Percentiles rank a stretch among this genome's conserved stretches.
Conservation (phyloP, 2,329 filamentous ascomycete genomes). For the Metarhizium brunneum region DNA sequence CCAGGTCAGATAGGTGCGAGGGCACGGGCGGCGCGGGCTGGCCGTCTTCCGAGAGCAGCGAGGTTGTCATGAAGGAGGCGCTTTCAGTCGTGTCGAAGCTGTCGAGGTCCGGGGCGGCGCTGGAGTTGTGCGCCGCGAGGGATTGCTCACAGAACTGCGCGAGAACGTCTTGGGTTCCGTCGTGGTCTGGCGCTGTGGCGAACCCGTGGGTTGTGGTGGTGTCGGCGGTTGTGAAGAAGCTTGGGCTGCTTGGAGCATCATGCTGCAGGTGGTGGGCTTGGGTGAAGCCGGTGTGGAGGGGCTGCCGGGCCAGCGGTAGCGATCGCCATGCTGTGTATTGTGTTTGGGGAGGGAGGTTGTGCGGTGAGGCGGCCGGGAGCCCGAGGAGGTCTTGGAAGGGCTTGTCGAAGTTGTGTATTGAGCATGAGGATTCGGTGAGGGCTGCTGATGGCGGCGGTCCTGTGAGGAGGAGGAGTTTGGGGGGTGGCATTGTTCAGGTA, state of each 20-base stretch:
- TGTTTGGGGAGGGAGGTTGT: not conserved
- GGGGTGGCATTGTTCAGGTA: conserved; percentile 2
- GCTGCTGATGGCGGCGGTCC: conserved; percentile 24
- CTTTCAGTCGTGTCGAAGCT: conserved; percentile 14
- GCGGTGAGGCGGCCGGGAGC: not conserved
- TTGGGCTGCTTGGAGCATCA: conserved; percentile 19
- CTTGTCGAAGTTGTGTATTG: conserved; percentile 17
- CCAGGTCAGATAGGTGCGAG: conserved; percentile 43
- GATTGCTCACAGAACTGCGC: conserved; percentile 73
- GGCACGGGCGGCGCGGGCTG: conserved; percentile 16
- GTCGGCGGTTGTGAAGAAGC: conserved; percentile 38
- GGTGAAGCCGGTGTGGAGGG: conserved; percentile 43
- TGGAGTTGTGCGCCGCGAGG: conserved; percentile 57
- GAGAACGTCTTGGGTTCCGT: conserved; percentile 31
- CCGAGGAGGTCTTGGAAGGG: conserved; percentile 18
- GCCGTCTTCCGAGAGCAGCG: conserved; percentile 5
- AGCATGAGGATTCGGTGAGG: conserved; percentile 20
- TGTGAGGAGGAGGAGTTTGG: conserved; percentile 27
- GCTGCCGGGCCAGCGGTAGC: conserved; percentile 36
- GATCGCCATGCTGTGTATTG: conserved; percentile 41
- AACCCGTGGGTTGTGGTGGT: conserved; percentile 19
- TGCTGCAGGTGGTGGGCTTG: conserved; percentile 30
- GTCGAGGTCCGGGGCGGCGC: conserved; percentile 40
- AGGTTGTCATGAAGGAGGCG: conserved; percentile 13
- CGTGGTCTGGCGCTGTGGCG: conserved; percentile 13